Base-by-base conservation (phyloP, 345 rosid genomes). In the Camelina hispida region DNA sequence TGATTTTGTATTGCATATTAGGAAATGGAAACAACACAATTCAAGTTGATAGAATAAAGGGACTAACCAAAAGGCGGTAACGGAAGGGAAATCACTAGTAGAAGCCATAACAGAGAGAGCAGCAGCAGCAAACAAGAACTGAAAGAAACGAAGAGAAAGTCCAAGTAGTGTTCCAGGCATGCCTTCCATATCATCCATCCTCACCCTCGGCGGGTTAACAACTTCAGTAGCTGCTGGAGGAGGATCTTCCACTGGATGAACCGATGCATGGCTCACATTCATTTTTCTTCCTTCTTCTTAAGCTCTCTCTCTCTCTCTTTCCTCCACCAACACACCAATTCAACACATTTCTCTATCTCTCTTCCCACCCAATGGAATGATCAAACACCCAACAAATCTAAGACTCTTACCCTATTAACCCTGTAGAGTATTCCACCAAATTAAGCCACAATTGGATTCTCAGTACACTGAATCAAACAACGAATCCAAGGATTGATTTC, bases 181-280 rank as follows among this genome's bases (percentile, higher is more conserved):
- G 14, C 96, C 96, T 66, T 90, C 90, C 4, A 90, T 73, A 68
- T 90, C 87, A 70, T 83, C 87, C 98, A 93, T 87, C 83, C 95
- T 84, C 55, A 80, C 82, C 16, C 91, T 77, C 23, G 86, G 93
- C 22, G 72, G 85, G 54, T 67, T 78, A 81, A 82, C 69, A 6
- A 51, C 95, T 46, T 85, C 83, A 8, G 88, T 84, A 8, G 95
- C 86, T 43, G 37, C 37, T 34, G 95, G 95, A 7, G 95, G 98
- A 17, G 75, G 82, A 68, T 68, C 82, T 79, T 88, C 96, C 80
- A 88, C 88, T 8, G 95, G 98, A 76, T 93, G 96, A 62, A 93
- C 98, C 79, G 91, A 82, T 18, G 96, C 91, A 80, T 89, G 93
- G 85, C 98, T 89, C 87, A 84, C 90, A 78, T 68, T 92, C 98